These are phyloP conservation scores for Geranium incanum DNA, from an alignment of 441 rosid species.

Conservation along the genomic window DNA sequence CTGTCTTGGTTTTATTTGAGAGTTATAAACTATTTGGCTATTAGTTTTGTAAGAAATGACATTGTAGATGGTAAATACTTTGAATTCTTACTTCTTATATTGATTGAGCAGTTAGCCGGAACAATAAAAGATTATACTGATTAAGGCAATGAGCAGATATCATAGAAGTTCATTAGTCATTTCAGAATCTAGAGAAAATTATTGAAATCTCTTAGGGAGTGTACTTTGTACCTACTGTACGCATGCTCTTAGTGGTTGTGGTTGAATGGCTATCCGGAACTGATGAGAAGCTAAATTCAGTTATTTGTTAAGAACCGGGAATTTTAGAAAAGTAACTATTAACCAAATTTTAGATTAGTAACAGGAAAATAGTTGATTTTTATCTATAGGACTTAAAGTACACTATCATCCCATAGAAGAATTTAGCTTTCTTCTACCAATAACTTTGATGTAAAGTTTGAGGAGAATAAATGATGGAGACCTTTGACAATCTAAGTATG, in stretches of 20 bases:
- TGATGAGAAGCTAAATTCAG: not conserved
- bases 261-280: not conserved
- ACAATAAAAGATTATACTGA: not conserved
- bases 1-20: not conserved
- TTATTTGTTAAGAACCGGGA: not conserved
- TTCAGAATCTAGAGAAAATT: too few relatives aligned
- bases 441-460: not conserved
- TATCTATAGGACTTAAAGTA: not conserved
- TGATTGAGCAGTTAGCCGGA: not conserved
- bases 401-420: not conserved
- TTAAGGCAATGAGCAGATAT: not conserved
- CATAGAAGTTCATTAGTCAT: not conserved
- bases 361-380: not conserved
- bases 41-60: not conserved
- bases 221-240: not conserved
- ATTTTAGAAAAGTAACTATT: not conserved
- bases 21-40: not conserved
- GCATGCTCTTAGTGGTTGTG: not conserved
- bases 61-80: not conserved
- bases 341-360: not conserved
- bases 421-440: not conserved
- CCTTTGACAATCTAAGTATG: not conserved
- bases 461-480: not conserved
- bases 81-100: not conserved
- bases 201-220: too few relatives aligned